Evolutionary conservation across 306 rosid species (phyloP), one percentile per base, ranked within the genome.

Genomic region (Fragaria nilgerrensis): DNA sequence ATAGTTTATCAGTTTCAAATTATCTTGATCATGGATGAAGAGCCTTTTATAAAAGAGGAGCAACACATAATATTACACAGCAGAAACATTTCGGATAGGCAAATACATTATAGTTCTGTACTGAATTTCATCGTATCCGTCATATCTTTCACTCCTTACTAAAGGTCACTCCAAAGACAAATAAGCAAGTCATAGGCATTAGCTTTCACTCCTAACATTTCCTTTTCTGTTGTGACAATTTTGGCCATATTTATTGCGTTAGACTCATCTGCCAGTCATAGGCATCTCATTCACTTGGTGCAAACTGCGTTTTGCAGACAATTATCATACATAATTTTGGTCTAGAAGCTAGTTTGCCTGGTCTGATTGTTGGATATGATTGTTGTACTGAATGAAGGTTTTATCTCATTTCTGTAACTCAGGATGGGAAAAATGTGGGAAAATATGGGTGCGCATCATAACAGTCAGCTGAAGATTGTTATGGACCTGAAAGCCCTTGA

Each of bases 341-440:
- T 37, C 44, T 16, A 20, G 27, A 74, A 44, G 59, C 69, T 61
- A 62, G 67, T 50, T 65, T 62, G 67, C 29, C 55, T 16, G 20
- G n/a, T 20, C 29, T 43, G 32, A 29, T 61, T 16, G 36, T 44
- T 9, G 4, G 9, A 16, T 61, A 45, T 75, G 78, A 5, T 74
- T 12, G 12, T 58, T 61, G 58, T 17, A 45, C 13, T 53, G 49
- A 72, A 39, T 39, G 48, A 73, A 73, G 7, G 50, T 73, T 22
- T 41, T 17, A 13, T 61, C 27, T 45, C 69, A 76, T 81, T 22
- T 80, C 17, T 72, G 71, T 59, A 70, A 53, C 71, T 34, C 88
- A 92, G 96, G 85, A 90, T 90, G 96, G 88, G 92, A 22, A 84
- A 77, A 68, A 92, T 90, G 97, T 92, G 97, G 97, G 84, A 72